Evolutionary conservation across 768 basidiomycete genomes (phyloP).

Genomic region (Saitozyma sp.): DNA sequence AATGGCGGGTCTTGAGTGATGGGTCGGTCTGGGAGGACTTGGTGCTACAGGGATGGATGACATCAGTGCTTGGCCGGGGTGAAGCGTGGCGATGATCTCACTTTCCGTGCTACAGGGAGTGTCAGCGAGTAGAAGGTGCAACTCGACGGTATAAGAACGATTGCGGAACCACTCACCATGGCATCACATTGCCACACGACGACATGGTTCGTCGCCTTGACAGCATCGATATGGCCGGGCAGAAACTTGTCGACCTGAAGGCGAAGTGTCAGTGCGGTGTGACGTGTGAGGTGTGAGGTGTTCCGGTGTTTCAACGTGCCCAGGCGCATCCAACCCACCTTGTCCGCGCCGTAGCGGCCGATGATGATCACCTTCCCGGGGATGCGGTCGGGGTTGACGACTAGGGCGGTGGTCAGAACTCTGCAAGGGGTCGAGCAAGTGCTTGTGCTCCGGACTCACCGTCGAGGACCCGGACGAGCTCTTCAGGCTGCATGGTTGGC

Average conservation of each 20-base stretch:
- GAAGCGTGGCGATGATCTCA: not conserved
- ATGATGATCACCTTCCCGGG: constrained; percentile 83
- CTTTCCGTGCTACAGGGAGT: constrained; percentile 10
- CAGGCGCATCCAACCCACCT: constrained; percentile 57
- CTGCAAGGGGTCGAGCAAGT: not conserved
- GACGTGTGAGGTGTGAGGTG: not conserved
- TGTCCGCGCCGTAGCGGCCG: constrained; percentile 85
- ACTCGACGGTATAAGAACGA: constrained; percentile 2
- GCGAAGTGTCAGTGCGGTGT: not conserved
- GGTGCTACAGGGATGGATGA: constrained; percentile 60
- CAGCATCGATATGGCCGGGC: constrained; percentile 75
- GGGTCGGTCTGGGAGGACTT: constrained; percentile 67
- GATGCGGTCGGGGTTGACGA: constrained; percentile 84
- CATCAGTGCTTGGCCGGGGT: not conserved
- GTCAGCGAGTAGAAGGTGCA: constrained; percentile 3
- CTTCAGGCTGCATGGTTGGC: constrained; percentile 75
- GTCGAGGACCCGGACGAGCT: constrained; percentile 72
- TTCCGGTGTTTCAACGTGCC: no score
- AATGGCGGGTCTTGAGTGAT: constrained; percentile 83
- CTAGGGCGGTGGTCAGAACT: constrained; percentile 53
- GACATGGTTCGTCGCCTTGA: constrained; percentile 76
- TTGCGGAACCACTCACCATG: constrained; percentile 68
- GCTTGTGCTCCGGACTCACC: constrained; percentile 56
- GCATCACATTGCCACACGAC: constrained; percentile 96
- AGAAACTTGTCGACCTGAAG: constrained; percentile 72